phyloP scores from a whole-genome alignment of 1,139 yeast species.

The Pichia terricola region DNA sequence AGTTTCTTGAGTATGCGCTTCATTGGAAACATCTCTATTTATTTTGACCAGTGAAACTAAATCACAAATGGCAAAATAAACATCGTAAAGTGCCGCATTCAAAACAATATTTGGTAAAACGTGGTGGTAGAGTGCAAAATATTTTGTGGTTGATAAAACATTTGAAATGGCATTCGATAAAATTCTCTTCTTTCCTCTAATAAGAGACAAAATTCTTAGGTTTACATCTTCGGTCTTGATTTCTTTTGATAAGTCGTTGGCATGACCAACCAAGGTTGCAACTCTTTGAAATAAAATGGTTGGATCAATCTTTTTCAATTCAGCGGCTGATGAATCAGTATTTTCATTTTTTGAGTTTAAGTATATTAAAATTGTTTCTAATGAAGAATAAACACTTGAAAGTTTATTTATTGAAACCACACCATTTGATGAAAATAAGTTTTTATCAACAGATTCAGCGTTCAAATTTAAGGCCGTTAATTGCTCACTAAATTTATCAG shows the following conservation, averaged over 20 bases:
- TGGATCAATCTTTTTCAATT: slow-evolving; percentile 21
- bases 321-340: slow-evolving; percentile 16
- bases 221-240: slow-evolving; percentile 20
- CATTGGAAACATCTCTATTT: slow-evolving; percentile 5
- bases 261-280: slow-evolving; percentile 41
- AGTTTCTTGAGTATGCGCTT: background rate
- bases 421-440: slow-evolving; percentile 25
- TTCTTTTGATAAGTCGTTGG: slow-evolving; percentile 30
- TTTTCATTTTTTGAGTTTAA: slow-evolving; percentile 19
- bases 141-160: slow-evolving; percentile 70
- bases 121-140: slow-evolving; percentile 54
- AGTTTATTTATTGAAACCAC: slow-evolving; percentile 36
- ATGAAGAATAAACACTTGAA: slow-evolving; percentile 36
- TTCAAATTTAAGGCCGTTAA: slow-evolving; percentile 1
- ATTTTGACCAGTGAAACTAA: slow-evolving; percentile 50
- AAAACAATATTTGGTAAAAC: slow-evolving; percentile 64
- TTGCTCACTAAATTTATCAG: slow-evolving; percentile 18
- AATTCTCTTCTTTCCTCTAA: slow-evolving; percentile 11
- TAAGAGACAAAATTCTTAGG: slow-evolving; percentile 1
- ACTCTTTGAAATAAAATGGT: slow-evolving; percentile 45
- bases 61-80: slow-evolving; percentile 67
- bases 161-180: slow-evolving; percentile 66
- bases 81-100: slow-evolving; percentile 71
- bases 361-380: slow-evolving; percentile 36
- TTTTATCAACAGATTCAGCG: background rate